Percentiles rank a stretch among this genome's conserved stretches.
phyloP scores from a whole-genome alignment of 176 grass and related monocot genomes.

The Secale cereale region DNA sequence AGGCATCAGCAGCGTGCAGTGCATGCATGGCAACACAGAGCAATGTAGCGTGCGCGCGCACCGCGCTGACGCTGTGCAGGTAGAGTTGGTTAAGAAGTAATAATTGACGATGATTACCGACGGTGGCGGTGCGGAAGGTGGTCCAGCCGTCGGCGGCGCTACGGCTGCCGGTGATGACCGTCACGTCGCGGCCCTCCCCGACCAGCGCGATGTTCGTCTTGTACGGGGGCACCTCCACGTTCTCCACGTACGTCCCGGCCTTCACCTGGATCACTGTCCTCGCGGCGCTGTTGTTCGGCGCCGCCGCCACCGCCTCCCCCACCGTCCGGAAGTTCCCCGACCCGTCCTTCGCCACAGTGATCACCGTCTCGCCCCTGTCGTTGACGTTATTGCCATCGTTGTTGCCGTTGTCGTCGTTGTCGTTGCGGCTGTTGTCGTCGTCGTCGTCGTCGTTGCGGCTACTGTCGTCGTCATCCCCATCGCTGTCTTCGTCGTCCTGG shows the following conservation, averaged over 20 bases:
- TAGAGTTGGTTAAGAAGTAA: neutral
- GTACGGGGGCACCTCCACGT: conserved; percentile 53
- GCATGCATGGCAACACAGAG: neutral
- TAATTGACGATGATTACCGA: conserved; percentile 35
- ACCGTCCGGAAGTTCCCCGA: conserved; percentile 54
- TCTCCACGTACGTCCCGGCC: conserved; percentile 77
- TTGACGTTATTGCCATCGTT: neutral
- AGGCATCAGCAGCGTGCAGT: neutral
- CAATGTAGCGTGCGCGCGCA: neutral
- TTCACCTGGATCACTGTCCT: conserved; percentile 57
- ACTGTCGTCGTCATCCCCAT: neutral
- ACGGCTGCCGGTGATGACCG: conserved; percentile 70
- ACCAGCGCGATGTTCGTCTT: conserved; percentile 59
- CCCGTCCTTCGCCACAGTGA: conserved; percentile 74
- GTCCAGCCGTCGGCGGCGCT: conserved; percentile 62
- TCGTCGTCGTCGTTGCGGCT: neutral
- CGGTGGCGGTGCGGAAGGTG: conserved; percentile 68
- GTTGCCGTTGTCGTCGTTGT: neutral
- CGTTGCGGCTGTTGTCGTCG: neutral
- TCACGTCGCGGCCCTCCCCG: conserved; percentile 48
- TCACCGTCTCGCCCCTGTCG: conserved; percentile 11
- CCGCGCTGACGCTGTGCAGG: neutral
- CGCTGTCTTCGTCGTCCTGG: neutral
- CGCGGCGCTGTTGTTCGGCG: conserved; percentile 47
- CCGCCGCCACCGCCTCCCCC: conserved; percentile 52